Base-by-base conservation (phyloP, 2,329 filamentous ascomycete species). In the Mycosphaerella sp. region DNA sequence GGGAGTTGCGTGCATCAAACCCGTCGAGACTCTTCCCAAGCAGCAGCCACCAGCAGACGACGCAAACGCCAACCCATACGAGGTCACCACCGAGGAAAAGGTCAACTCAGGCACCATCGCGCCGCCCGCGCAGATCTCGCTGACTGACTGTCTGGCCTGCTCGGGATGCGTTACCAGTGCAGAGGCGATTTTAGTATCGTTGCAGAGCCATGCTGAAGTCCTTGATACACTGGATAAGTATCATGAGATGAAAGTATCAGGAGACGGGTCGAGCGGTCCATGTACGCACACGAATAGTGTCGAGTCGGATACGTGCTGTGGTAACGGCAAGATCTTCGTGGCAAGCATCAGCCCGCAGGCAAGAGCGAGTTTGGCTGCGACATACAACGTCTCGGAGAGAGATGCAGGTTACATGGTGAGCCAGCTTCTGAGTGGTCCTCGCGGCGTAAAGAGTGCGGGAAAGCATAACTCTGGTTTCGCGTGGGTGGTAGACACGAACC, bases 111-210 rank as follows among this genome's bases (percentile, higher is more conserved):
- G 68, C 39, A 64, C 70, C 44, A 73, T 82, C 56, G 78, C 79
- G 45, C 78, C 82, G 3, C 87, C 90, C 1, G 90, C 91, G 6
- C 84, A 95, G 67, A 97, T 98, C 62, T 96, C 90, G 43, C 80
- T 98, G 55, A 97, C 93, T 6, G 93, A 98, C 71, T 98, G 93
- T 66, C 84, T 98, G 44, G 93, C 93, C 46, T 98, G 93, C 71
- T 96, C 93, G 8, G 93, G 93, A 47, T 98, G 93, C 69, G 93
- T 98, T 45, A 98, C 93, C 16, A 95, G 90, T 5, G 93, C 93
- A 41, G 93, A 98, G 73, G 93, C 93, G 13, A 88, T 98, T n/a
- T 81, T 98, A 37, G 89, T 98, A 45, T 93, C 87, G 52, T 73
- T 98, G 49, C 93, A 98, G 71, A 95, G 88, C 60, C 93, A 98